phyloP scores from a whole-genome alignment of 1,284 basidiomycete species.

The Pholiota adiposa region DNA sequence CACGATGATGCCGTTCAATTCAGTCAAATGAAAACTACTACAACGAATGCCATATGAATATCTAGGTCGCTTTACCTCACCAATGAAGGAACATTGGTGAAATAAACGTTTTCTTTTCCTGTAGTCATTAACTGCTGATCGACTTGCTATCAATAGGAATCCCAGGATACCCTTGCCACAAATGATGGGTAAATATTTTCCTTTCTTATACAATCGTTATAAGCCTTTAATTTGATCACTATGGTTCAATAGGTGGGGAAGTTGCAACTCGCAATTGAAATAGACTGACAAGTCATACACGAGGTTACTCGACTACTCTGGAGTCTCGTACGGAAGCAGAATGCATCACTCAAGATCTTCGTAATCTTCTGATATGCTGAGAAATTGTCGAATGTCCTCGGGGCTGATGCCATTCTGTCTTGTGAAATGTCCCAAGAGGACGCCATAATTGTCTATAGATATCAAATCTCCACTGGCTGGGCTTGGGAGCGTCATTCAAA shows the following conservation, averaged over 20 bases:
- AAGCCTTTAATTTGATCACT: background rate
- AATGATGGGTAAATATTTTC: constrained; percentile 21
- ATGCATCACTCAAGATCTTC: constrained; percentile 64
- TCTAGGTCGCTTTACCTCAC: constrained; percentile 22
- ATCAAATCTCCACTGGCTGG: background rate
- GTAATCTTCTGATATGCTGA: constrained; percentile 72
- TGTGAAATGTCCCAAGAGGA: constrained; percentile 66
- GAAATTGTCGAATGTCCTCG: constrained; percentile 63
- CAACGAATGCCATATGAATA: constrained; percentile 21
- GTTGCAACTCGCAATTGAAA: constrained; percentile 19
- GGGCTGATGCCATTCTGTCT: constrained; percentile 60
- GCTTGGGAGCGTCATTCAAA: background rate
- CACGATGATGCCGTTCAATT: constrained; percentile 23
- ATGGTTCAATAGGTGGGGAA: constrained; percentile 16
- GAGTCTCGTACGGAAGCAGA: background rate
- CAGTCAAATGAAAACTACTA: constrained; percentile 22
- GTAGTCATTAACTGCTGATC: background rate
- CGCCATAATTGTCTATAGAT: constrained; percentile 61
- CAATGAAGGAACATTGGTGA: constrained; percentile 23
- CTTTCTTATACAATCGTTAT: background rate
- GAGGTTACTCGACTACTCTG: background rate
- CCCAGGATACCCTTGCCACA: too few species aligned
- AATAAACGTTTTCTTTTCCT: background rate
- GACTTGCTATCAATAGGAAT: constrained; percentile 9
- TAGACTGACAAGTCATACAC: constrained; percentile 11